Conservation (phyloP, 495 filamentous ascomycete genomes). For the Tuber borchii region DNA sequence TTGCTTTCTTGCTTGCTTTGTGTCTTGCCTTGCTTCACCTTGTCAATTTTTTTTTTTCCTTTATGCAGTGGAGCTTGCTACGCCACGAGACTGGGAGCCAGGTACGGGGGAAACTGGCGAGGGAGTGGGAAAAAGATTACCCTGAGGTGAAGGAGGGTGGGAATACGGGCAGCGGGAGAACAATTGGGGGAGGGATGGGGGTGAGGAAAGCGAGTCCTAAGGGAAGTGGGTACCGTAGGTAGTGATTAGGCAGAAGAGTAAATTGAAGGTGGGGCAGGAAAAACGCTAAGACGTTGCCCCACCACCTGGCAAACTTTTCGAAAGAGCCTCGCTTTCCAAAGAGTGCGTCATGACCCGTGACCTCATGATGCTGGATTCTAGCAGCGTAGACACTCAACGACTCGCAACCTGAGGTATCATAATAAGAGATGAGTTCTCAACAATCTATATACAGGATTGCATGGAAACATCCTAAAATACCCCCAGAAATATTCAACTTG, state of each 20-base stretch:
- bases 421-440: not conserved
- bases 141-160: not conserved
- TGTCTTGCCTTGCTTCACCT: not conserved
- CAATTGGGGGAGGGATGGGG: not conserved
- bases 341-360: not conserved
- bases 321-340: not conserved
- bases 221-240: not conserved
- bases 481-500: not conserved
- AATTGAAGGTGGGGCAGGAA: conserved; percentile 1
- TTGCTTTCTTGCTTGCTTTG: not conserved
- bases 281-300: not conserved
- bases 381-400: not conserved
- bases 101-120: not conserved
- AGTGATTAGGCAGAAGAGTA: not conserved
- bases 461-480: not conserved
- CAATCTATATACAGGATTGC: not conserved
- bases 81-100: not conserved
- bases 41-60: not conserved
- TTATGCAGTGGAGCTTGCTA: not conserved
- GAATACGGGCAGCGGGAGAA: not conserved
- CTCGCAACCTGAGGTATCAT: not conserved
- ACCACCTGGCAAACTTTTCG: not conserved
- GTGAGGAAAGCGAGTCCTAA: not conserved
- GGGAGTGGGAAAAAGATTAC: not conserved
- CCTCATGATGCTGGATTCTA: not conserved